Conservation (phyloP, 441 rosid species). For the Mallotus japonicus region DNA sequence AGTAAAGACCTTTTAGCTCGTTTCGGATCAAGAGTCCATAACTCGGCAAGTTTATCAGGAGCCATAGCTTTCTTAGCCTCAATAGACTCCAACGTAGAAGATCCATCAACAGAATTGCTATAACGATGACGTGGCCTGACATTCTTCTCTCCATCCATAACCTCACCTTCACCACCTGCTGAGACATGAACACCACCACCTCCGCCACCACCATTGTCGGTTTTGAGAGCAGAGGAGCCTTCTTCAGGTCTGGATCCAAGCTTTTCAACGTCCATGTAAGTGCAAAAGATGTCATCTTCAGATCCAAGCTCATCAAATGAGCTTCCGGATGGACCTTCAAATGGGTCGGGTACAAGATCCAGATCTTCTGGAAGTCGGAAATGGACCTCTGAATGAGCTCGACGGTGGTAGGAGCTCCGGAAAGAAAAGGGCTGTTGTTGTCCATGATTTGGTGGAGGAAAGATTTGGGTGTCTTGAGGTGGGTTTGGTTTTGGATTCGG, state of each 20-base stretch:
- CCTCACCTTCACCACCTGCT: background rate
- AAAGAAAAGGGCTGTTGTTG: conserved; percentile 2
- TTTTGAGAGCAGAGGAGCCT: conserved; percentile 35
- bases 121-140: conserved; percentile 59
- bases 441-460: background rate
- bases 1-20: conserved; percentile 67
- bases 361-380: conserved; percentile 75
- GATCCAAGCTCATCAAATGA: conserved; percentile 67
- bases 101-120: conserved; percentile 80
- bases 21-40: conserved; percentile 82
- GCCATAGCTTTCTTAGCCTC: conserved; percentile 97
- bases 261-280: conserved; percentile 82
- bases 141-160: conserved; percentile 11
- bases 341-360: conserved; percentile 64
- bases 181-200: no score
- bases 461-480: conserved; percentile 22
- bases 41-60: conserved; percentile 84
- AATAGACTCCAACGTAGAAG: conserved; percentile 57
- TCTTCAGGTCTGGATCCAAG: conserved; percentile 60
- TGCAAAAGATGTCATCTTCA: conserved; percentile 80
- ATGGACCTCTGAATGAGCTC: conserved; percentile 79
- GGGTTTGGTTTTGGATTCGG: conserved; percentile 24
- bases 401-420: conserved; percentile 39
- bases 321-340: conserved; percentile 34
- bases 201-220: conserved; percentile 40